Evolutionary conservation across 306 rosid genomes (phyloP).

Genomic region (Cicer chorassanicum): DNA sequence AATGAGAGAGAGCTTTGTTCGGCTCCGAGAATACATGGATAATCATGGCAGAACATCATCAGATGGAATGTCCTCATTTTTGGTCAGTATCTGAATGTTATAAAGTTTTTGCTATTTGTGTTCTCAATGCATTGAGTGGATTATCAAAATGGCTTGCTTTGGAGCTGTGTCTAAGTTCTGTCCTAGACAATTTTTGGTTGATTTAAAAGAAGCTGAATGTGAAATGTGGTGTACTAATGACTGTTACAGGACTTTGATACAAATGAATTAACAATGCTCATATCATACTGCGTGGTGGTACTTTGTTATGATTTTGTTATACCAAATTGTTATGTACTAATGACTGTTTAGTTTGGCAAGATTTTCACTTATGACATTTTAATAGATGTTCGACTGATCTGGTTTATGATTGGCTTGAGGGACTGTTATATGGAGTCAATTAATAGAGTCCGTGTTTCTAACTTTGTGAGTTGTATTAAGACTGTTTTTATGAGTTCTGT

Average conservation of each 20-base stretch:
- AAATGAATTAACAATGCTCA: background rate
- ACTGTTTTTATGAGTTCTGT: slow-evolving; percentile 41
- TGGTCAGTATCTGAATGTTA: slow-evolving; percentile 68
- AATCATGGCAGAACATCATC: slow-evolving; percentile 89
- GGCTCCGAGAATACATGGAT: slow-evolving; percentile 91
- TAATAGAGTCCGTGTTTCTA: background rate
- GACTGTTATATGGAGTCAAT: slow-evolving; percentile 15
- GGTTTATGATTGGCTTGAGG: slow-evolving; percentile 33
- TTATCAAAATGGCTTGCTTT: slow-evolving; percentile 34
- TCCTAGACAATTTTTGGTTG: slow-evolving; percentile 18
- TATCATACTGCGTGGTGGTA: slow-evolving; percentile 30
- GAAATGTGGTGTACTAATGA: slow-evolving; percentile 8
- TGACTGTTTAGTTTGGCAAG: slow-evolving; percentile 20
- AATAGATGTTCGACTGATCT: slow-evolving; percentile 37
- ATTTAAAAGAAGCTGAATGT: slow-evolving; percentile 28
- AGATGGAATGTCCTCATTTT: slow-evolving; percentile 95
- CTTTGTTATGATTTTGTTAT: slow-evolving; percentile 29
- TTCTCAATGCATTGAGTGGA: slow-evolving; percentile 34
- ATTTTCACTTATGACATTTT: slow-evolving; percentile 32
- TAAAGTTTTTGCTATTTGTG: slow-evolving; percentile 28
- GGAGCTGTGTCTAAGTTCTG: slow-evolving; percentile 19
- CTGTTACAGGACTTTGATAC: background rate
- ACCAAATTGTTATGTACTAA: background rate
- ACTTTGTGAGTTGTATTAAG: slow-evolving; percentile 39
- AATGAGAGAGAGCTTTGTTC: slow-evolving; percentile 94